Evolutionary conservation across 2,329 filamentous ascomycete genomes (phyloP).

Genomic region (Xenosphaeropsis pyriputrescens): DNA sequence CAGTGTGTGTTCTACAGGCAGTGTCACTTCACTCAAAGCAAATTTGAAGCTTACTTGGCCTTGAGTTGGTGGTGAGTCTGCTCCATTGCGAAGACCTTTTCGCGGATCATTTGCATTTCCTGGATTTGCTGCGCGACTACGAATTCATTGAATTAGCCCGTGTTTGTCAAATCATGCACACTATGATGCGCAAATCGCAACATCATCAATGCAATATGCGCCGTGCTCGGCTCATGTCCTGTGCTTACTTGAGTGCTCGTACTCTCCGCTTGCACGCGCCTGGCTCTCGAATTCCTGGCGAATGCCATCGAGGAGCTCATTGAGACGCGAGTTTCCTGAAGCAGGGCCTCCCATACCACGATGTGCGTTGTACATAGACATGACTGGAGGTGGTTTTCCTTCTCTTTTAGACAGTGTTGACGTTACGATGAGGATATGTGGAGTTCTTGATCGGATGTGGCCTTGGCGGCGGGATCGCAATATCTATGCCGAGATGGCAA

Average conservation of each 20-base stretch:
- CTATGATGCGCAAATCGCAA: too few relatives aligned
- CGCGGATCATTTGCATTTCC: constrained; percentile 86
- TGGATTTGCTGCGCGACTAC: constrained; percentile 80
- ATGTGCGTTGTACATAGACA: constrained; percentile 69
- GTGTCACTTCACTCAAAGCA: not conserved
- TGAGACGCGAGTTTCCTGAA: constrained; percentile 54
- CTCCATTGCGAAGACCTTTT: constrained; percentile 88
- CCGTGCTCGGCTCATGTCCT: not conserved
- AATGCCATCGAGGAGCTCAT: constrained; percentile 84
- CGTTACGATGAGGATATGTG: too few relatives aligned
- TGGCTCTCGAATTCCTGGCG: constrained; percentile 83
- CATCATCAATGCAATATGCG: not conserved
- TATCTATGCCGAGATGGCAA: too few relatives aligned
- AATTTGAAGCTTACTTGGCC: constrained; percentile 57
- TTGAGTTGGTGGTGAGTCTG: constrained; percentile 81
- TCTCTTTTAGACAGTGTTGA: too few relatives aligned
- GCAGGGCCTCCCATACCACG: constrained; percentile 59
- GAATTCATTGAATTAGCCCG: not conserved
- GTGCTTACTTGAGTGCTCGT: constrained; percentile 83
- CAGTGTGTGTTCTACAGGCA: not conserved
- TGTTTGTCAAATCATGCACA: too few relatives aligned
- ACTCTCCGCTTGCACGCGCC: constrained; percentile 66
- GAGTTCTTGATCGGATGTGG: too few relatives aligned
- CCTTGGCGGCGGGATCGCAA: too few relatives aligned
- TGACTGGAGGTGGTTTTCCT: too few relatives aligned